A percentile compares a stretch with the other conserved stretches of the same genome.
These are phyloP conservation scores for Striga asiatica DNA, from an alignment of 257 asterid genomes.

Conservation along the genomic window DNA sequence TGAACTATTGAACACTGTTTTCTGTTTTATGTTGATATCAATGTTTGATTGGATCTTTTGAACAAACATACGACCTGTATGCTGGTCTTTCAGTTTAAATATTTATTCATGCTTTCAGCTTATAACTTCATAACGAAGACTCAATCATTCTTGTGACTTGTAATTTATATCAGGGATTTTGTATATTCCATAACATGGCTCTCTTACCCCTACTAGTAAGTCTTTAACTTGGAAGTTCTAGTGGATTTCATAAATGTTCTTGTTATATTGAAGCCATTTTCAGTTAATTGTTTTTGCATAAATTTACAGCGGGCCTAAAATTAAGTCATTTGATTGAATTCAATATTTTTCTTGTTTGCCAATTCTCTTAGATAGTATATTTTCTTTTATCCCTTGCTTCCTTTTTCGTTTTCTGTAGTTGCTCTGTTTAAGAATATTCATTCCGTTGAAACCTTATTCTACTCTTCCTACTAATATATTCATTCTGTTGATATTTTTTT, in stretches of 20 bases:
- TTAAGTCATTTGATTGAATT: too few relatives aligned
- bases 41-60: not conserved
- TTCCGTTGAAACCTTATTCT: too few relatives aligned
- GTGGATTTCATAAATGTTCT: not conserved
- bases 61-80: not conserved
- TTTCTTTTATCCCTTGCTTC: too few relatives aligned
- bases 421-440: too few relatives aligned
- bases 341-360: too few relatives aligned
- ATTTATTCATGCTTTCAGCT: not conserved
- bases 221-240: not conserved
- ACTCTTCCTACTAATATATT: too few relatives aligned
- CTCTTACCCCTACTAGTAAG: not conserved
- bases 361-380: too few relatives aligned
- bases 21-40: not conserved
- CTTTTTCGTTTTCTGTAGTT: too few relatives aligned
- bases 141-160: not conserved
- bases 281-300: not conserved
- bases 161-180: too few relatives aligned
- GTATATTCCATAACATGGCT: not conserved
- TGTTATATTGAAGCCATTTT: not conserved
- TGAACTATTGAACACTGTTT: not conserved
- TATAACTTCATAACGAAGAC: not conserved
- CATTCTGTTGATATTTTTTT: too few relatives aligned
- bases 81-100: not conserved
- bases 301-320: too few relatives aligned